Evolutionary conservation across 2,329 filamentous ascomycete genomes (phyloP), one percentile per base, ranked within the genome.

Genomic region (Fusarium sacchari): DNA sequence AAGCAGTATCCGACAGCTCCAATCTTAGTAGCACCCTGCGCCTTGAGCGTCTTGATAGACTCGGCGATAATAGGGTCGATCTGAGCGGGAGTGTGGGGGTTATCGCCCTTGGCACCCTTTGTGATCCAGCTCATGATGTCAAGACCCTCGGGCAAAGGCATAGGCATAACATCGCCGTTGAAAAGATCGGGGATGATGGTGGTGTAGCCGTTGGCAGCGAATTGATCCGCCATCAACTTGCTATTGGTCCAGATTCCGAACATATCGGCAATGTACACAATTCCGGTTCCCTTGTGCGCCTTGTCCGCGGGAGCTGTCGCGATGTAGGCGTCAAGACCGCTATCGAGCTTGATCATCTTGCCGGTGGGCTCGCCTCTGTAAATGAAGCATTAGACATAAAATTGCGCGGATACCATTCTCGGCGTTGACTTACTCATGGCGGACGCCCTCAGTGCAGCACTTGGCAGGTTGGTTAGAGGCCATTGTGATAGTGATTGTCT

Each of bases 1-100:
- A 90, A 92, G 80, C 91, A 92, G 80, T 92, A 92, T 7, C 90
- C 91, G 0, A 88, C 87, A 5, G 84, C 86, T 7, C 84, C 89
- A 62, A 93, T 82, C 62, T 83, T 86, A 57, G 84, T 84, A 26
- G 87, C 81, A n/a, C 88, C 87, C 40, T 86, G 80, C n/a, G 82
- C 82, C 60, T 80, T 87, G 60, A 94, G 79, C 62, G 89, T 86
- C 79, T 89, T 88, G 78, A 93, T 80, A 39, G 76, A 79, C 39
- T 79, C 76, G 30, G 79, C 72, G 36, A 82, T 71, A 24, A 83
- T 75, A 43, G 80, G 78, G 52, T 84, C 83, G 26, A 84, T 64
- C 7, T 69, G 30, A 58, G 79, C 77, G 39, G 74, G 59, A 17
- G 73, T 79, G 67, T 84, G 83, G 14, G 83, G 88, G 78, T 85